phyloP scores from a whole-genome alignment of 257 asterid species.

The Thymus quinquecostatus region DNA sequence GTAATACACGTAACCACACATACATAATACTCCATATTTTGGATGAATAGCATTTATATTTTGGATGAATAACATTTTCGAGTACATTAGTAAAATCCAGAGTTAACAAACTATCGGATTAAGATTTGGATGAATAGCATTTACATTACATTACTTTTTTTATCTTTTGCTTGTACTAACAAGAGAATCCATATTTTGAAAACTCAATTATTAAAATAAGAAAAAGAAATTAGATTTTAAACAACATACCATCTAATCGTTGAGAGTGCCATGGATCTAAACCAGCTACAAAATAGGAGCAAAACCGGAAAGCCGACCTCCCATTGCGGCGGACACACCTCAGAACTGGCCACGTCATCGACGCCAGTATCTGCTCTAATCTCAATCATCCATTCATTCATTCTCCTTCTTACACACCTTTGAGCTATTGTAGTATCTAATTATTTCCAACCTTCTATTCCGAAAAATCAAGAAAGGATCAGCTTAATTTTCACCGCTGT shows the following conservation, averaged over 20 bases:
- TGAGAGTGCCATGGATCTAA: no score
- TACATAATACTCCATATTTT: no score
- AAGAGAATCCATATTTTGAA: neutral
- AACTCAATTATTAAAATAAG: no score
- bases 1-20: no score
- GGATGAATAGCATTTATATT: no score
- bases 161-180: no score
- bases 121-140: neutral
- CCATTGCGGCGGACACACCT: no score
- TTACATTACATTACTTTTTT: no score
- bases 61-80: no score
- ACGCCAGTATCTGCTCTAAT: no score
- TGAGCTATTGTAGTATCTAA: neutral
- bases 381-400: slow-evolving; percentile 1
- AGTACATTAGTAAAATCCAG: neutral
- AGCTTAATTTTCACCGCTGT: neutral
- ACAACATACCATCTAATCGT: neutral
- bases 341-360: neutral
- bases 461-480: slow-evolving; percentile 10
- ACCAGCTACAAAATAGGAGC: neutral
- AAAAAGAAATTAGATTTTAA: neutral
- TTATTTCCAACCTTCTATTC: neutral
- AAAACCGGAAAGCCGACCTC: neutral
- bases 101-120: neutral
- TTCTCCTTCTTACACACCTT: neutral